Conservation (phyloP, 345 rosid species). For the Citropsis articulata region DNA sequence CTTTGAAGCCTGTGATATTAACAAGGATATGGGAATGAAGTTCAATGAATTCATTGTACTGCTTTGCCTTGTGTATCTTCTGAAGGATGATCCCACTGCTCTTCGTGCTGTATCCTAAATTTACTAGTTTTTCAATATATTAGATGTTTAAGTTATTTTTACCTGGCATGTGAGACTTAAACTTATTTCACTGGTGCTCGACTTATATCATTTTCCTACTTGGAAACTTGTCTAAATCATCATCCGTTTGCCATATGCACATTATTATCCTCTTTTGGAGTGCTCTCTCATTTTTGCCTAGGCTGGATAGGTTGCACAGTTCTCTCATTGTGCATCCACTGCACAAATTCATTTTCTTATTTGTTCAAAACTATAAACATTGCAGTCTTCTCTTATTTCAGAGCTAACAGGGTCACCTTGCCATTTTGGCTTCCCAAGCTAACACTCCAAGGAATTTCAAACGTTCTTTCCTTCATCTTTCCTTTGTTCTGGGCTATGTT, state of each 20-base stretch:
- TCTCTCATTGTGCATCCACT: neutral
- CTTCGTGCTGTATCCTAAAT: constrained; percentile 51
- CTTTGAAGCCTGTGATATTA: constrained; percentile 79
- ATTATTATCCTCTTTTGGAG: neutral
- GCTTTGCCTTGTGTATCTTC: constrained; percentile 87
- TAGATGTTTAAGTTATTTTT: neutral
- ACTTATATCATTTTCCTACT: neutral
- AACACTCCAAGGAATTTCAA: neutral
- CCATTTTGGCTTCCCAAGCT: neutral
- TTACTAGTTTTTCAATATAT: neutral
- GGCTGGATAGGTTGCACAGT: neutral
- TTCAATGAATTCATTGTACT: constrained; percentile 93
- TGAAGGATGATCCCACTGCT: constrained; percentile 65
- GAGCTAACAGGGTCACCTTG: neutral
- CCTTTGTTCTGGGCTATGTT: neutral
- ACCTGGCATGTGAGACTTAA: neutral
- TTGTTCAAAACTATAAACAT: neutral
- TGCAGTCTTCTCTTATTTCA: neutral
- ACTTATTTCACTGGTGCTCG: neutral
- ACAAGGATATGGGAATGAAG: constrained; percentile 69
- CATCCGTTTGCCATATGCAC: neutral
- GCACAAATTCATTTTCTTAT: neutral
- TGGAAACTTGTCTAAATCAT: neutral
- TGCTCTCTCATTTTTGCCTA: neutral
- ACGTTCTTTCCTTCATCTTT: neutral